These are phyloP conservation scores for Solanum megistacrolobum DNA, from an alignment of 257 asterid species.

Conservation along the genomic window DNA sequence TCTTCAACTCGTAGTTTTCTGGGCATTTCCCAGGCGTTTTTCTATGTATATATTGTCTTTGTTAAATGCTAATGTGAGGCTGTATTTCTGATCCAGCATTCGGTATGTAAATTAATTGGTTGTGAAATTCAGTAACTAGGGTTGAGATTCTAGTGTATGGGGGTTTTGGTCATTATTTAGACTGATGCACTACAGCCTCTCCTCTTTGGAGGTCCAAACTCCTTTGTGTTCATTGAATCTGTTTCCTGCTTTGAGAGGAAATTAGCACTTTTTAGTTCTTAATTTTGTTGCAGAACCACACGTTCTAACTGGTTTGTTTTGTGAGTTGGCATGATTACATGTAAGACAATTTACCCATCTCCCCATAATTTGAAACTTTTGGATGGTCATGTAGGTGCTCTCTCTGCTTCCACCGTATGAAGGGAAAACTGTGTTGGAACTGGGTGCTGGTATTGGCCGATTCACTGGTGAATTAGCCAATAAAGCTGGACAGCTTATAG, in stretches of 20 bases:
- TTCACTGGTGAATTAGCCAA: constrained; percentile 84
- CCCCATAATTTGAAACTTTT: neutral
- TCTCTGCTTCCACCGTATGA: constrained; percentile 78
- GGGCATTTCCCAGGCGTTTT: neutral
- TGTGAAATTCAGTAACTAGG: neutral
- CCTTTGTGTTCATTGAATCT: neutral
- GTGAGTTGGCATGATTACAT: neutral
- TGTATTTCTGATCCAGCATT: neutral
- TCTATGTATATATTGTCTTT: neutral
- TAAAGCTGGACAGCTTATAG: constrained; percentile 59
- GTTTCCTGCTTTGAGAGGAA: neutral
- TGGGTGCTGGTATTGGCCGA: constrained; percentile 99
- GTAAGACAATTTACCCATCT: neutral
- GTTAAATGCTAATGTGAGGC: neutral
- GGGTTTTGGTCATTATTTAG: neutral
- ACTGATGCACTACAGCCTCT: neutral
- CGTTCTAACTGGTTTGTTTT: neutral
- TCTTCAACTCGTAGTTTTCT: neutral
- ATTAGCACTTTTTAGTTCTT: neutral
- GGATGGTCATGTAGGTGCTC: constrained; percentile 43
- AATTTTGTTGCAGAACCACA: neutral
- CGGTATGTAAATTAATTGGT: neutral
- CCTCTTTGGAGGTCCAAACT: neutral
- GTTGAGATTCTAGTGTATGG: neutral
- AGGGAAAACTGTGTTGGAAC: constrained; percentile 78